Evolutionary conservation across 108 stramenopile genomes (phyloP), one percentile per base, ranked within the genome.

Genomic region (Aurantiochytrium sp.): DNA sequence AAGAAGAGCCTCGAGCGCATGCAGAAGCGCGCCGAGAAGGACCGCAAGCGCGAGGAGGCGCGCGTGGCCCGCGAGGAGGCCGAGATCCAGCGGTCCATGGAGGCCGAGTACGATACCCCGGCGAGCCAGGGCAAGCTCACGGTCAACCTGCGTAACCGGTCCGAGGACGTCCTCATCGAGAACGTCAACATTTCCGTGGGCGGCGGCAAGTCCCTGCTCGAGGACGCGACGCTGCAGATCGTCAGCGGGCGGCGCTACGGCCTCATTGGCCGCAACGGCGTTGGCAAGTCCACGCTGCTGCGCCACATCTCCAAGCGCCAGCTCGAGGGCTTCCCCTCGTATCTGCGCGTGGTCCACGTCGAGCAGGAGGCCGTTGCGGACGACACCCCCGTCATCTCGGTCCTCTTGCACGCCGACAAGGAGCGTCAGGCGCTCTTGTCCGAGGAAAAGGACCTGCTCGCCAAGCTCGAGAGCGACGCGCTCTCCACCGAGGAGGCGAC

Each of bases 201-300:
- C 42, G 90, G 87, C 27, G 95, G 95, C 45, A 36, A 89, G 52
- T 90, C 92, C 52, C 89, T 96, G 15, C 89, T 96, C 87, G 73
- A 92, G 87, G 93, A 95, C 89, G 95, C 95, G 6, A 86, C 89
- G n/a, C 90, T 95, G 50, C 94, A 90, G 3, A 73, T 96, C 19
- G 91, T 92, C 10, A 54, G 88, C 42, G 95, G 95, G 24, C 89
- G 94, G 10, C 85, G 95, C 36, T 97, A 97, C 89, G 97, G 97
- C 30, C 87, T 97, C 39, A 95, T 97, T 87, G 96, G 97, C 8
- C 86, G 94, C 12, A 97, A 97, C 90, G 96, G 95, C 4, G 92
- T 93, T 59, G 97, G 97, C 2, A 98, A 97, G 89, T 95, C 95
- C 37, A 96, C 96, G 36, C 87, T 96, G 59, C 69, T 96, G 91